Evolutionary conservation across 306 rosid species (phyloP).

Genomic region (Medicago lupulina): DNA sequence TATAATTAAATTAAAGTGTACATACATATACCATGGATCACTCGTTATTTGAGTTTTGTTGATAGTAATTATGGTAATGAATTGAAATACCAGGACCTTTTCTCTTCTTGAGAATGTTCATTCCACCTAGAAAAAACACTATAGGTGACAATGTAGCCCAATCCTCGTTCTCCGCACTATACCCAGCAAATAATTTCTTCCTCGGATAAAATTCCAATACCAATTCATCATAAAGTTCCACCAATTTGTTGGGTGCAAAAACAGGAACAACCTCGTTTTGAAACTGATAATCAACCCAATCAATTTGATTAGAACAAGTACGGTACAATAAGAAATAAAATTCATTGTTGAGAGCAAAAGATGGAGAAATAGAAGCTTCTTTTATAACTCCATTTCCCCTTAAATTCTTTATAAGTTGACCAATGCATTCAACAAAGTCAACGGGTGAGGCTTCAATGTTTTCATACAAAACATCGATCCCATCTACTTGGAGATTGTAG

Average conservation of each 20-base stretch:
- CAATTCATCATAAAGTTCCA: slow-evolving; percentile 4
- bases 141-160: slow-evolving; percentile 52
- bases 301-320: neutral
- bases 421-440: slow-evolving; percentile 42
- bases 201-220: slow-evolving; percentile 30
- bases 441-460: slow-evolving; percentile 19
- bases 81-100: slow-evolving; percentile 46
- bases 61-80: slow-evolving; percentile 51
- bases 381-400: slow-evolving; percentile 7
- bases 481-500: slow-evolving; percentile 17
- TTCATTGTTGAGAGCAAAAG: slow-evolving; percentile 4
- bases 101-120: slow-evolving; percentile 38
- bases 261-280: slow-evolving; percentile 43
- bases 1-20: neutral
- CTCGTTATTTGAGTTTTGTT: neutral
- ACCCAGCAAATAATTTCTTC: slow-evolving; percentile 47
- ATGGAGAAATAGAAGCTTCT: slow-evolving; percentile 52
- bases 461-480: slow-evolving; percentile 48
- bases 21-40: neutral
- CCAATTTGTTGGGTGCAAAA: neutral
- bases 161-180: slow-evolving; percentile 54
- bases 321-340: slow-evolving; percentile 9
- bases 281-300: slow-evolving; percentile 56
- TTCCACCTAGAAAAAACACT: slow-evolving; percentile 53
- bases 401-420: slow-evolving; percentile 41